phyloP scores from a whole-genome alignment of 2,329 filamentous ascomycete genomes.

The Whalleya microplaca region DNA sequence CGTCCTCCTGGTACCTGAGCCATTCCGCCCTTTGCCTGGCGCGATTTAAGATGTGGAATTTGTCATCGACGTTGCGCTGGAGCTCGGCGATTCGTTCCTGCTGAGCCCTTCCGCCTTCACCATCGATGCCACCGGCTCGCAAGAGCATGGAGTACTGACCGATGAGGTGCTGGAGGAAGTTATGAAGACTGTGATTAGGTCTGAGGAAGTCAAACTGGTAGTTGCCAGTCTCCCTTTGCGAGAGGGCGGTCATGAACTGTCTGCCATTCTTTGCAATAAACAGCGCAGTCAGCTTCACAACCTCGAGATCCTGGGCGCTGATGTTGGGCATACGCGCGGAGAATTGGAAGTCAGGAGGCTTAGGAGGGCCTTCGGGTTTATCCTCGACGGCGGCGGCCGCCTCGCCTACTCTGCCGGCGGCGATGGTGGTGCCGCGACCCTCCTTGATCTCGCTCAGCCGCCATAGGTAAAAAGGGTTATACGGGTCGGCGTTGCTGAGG shows the following conservation, averaged over 20 bases:
- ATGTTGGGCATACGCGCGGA: slow-evolving; percentile 97
- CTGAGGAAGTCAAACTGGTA: slow-evolving; percentile 96
- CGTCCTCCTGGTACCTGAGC: slow-evolving; percentile 78
- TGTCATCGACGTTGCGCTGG: slow-evolving; percentile 75
- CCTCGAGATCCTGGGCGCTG: slow-evolving; percentile 86
- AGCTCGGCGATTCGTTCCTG: slow-evolving; percentile 74
- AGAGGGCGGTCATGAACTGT: slow-evolving; percentile 86
- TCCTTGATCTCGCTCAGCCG: slow-evolving; percentile 82
- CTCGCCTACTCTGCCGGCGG: slow-evolving; percentile 74
- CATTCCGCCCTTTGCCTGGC: slow-evolving; percentile 89
- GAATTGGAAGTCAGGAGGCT: slow-evolving; percentile 88
- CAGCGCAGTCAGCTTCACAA: slow-evolving; percentile 77
- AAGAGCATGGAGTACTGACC: slow-evolving; percentile 90
- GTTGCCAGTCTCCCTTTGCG: slow-evolving; percentile 86
- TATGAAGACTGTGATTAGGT: slow-evolving; percentile 93
- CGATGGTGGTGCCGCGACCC: slow-evolving; percentile 78
- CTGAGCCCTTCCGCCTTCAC: slow-evolving; percentile 68
- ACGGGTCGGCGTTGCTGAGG: slow-evolving; percentile 77
- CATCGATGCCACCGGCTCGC: slow-evolving; percentile 68
- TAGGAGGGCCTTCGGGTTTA: slow-evolving; percentile 80
- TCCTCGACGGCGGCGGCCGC: slow-evolving; percentile 55
- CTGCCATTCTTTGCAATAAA: slow-evolving; percentile 94
- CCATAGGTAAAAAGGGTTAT: slow-evolving; percentile 90
- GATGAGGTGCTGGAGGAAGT: slow-evolving; percentile 89
- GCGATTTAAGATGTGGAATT: slow-evolving; percentile 76